Base-by-base conservation (phyloP, 2,329 filamentous ascomycete species). In the Lasiodiplodia hormozganensis region DNA sequence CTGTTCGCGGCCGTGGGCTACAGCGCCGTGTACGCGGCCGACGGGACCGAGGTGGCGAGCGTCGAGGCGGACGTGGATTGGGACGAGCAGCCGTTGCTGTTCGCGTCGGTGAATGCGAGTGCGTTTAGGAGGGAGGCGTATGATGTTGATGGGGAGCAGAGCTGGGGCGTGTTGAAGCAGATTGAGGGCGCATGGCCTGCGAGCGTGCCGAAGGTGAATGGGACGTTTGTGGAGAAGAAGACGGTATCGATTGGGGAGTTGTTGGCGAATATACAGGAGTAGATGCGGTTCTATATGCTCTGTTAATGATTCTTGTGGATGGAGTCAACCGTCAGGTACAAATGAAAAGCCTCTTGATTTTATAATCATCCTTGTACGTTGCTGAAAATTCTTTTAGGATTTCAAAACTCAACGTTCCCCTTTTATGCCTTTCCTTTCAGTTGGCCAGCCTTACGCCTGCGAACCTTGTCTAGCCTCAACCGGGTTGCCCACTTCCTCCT, bases 401-500 rank as follows among this genome's bases (percentile, higher is more conserved):
- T 34, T 11, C 18, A 14, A 47, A 47, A n/a, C 43, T 21, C 8
- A 21, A 21, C 18, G 8, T 21, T 47, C 43, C 18, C 5, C 14
- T 8, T 43, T 21, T 10, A 47, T 11, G 43, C 43, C 43, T 47
- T 11, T 11, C 8, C 43, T 11, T 47, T 18, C 16, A 11, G 16
- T 3, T 21, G 18, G 18, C 43, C 43, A 21, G 12, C n/a, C 43
- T 47, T 47, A 10, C 43, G 43, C 43, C n/a, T 21, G n/a, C 43
- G 43, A n/a, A 47, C 43, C n/a, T 21, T 56, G 16, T 54, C 47
- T 7, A 64, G 11, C 16, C 11, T 28, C 67, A 68, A 23, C 12
- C 52, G 51, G 11, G 38, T 16, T n/a, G 36, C 57, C 67, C 51
- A 68, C 51, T 58, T 64, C 52, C 54, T 64, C 34, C 58, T 64